Evolutionary conservation across 2,329 filamentous ascomycete genomes (phyloP).

Genomic region (Neonectria sp.): DNA sequence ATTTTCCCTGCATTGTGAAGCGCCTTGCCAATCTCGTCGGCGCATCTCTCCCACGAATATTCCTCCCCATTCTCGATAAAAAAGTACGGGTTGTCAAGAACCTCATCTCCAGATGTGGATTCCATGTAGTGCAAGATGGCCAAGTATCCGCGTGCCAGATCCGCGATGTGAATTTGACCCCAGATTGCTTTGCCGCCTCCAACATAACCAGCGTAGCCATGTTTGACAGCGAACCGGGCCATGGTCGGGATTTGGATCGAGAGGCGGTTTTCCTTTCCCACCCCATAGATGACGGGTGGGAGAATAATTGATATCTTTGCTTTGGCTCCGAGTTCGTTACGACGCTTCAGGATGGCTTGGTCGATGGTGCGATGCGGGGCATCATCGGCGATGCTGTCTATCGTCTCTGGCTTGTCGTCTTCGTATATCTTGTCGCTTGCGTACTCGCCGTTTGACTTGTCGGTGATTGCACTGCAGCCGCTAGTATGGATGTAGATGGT

Average conservation of each 20-base stretch:
- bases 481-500: slow-evolving; percentile 13
- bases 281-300: slow-evolving; percentile 1
- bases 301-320: background rate
- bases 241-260: slow-evolving; percentile 9
- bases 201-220: slow-evolving; percentile 8
- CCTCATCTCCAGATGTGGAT: slow-evolving; percentile 2
- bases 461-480: slow-evolving; percentile 7
- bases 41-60: slow-evolving; percentile 7
- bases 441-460: slow-evolving; percentile 1
- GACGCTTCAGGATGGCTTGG: background rate
- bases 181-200: slow-evolving; percentile 6
- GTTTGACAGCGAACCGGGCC: slow-evolving; percentile 6
- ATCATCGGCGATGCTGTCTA: background rate
- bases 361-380: slow-evolving; percentile 6
- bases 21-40: slow-evolving; percentile 3
- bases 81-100: slow-evolving; percentile 9
- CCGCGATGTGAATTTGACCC: slow-evolving; percentile 3
- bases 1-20: slow-evolving; percentile 7
- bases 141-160: slow-evolving; percentile 10
- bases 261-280: slow-evolving; percentile 4
- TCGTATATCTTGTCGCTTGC: background rate
- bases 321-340: background rate
- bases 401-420: slow-evolving; percentile 1
- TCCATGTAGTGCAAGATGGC: slow-evolving; percentile 8
- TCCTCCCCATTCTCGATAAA: slow-evolving; percentile 10